Evolutionary conservation across 306 rosid genomes (phyloP).

Genomic region (Cucurbita argyrosperma): DNA sequence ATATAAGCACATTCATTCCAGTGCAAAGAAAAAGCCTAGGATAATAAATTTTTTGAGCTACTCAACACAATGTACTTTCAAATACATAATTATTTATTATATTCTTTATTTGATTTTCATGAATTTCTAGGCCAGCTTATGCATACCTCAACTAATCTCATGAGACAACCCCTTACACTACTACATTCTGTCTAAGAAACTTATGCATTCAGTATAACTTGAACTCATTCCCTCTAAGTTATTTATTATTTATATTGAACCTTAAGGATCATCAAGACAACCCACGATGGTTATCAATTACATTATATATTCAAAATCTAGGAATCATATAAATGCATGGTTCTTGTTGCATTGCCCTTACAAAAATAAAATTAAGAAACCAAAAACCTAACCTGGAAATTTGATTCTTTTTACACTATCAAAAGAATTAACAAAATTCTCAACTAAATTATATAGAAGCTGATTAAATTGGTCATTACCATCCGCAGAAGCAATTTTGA

Average conservation of each 20-base stretch:
- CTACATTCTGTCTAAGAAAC: neutral
- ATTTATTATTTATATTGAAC: no score
- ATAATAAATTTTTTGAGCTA: neutral
- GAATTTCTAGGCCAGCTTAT: neutral
- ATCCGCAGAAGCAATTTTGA: neutral
- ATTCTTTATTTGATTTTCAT: no score
- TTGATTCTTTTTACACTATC: neutral
- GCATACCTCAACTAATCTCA: neutral
- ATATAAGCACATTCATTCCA: neutral
- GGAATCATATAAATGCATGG: neutral
- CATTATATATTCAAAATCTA: neutral
- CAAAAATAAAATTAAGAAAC: neutral
- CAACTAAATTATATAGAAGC: neutral
- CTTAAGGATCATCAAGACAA: no score
- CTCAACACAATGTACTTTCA: neutral
- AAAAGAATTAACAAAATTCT: neutral
- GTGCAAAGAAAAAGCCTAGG: no score
- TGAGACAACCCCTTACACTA: neutral
- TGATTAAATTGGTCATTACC: neutral
- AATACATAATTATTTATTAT: neutral
- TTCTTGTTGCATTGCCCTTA: neutral
- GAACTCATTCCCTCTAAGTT: neutral
- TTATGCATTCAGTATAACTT: no score
- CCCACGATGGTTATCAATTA: neutral
- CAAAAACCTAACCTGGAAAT: neutral